phyloP scores from a whole-genome alignment of 768 basidiomycete species.

The Naganishia friedmannii region DNA sequence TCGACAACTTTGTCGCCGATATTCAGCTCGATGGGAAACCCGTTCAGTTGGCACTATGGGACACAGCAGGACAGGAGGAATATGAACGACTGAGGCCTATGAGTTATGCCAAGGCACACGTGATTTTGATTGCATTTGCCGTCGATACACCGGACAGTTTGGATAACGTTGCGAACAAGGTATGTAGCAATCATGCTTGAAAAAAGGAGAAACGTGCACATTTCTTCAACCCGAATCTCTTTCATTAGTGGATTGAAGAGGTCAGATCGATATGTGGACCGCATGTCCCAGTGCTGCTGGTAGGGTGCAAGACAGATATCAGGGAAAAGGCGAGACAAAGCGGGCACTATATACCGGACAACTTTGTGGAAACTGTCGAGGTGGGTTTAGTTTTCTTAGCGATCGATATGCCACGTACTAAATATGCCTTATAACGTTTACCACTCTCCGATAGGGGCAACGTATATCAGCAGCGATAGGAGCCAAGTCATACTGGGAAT shows the following conservation, averaged over 20 bases:
- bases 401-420: not conserved
- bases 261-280: conserved; percentile 93
- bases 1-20: conserved; percentile 98
- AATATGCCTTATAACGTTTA: too few relatives aligned
- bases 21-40: conserved; percentile 96
- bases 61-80: conserved; percentile 99
- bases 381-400: conserved; percentile 38
- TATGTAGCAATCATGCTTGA: conserved; percentile 44
- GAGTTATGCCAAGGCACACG: conserved; percentile 97
- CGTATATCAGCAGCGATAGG: conserved; percentile 78
- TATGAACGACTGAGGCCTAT: conserved; percentile 97
- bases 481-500: conserved; percentile 91
- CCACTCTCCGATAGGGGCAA: conserved; percentile 61
- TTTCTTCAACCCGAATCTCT: not conserved
- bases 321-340: conserved; percentile 56
- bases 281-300: conserved; percentile 86
- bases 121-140: conserved; percentile 95
- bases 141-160: conserved; percentile 95
- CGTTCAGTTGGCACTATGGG: conserved; percentile 95
- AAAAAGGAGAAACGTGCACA: not conserved
- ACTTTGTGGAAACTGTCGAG: conserved; percentile 51
- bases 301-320: conserved; percentile 93
- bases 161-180: conserved; percentile 92
- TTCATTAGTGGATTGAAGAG: conserved; percentile 89
- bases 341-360: conserved; percentile 39